Conservation (phyloP, 2,329 filamentous ascomycete species). For the Clonostachys chloroleuca region DNA sequence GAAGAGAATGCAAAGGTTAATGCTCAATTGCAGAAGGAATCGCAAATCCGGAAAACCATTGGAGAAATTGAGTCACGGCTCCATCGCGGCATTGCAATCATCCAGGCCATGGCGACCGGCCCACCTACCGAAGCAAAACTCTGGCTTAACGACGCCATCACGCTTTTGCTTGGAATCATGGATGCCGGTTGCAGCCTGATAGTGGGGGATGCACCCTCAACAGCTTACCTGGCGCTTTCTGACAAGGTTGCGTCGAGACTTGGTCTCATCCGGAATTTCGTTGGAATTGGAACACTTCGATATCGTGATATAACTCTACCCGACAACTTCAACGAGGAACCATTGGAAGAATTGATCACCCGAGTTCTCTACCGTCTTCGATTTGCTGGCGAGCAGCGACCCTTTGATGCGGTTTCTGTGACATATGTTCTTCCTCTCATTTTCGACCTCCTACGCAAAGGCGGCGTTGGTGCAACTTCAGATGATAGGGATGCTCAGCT, state of each 20-base stretch:
- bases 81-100: conserved; percentile 79
- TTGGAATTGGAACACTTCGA: conserved; percentile 83
- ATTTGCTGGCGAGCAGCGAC: conserved; percentile 88
- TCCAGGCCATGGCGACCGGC: conserved; percentile 75
- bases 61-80: conserved; percentile 65
- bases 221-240: conserved; percentile 76
- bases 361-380: conserved; percentile 86
- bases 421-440: conserved; percentile 84
- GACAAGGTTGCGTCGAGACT: conserved; percentile 71
- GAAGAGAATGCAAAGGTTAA: conserved; percentile 91
- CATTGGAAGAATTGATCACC: conserved; percentile 80
- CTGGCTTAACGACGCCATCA: conserved; percentile 84
- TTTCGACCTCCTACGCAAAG: conserved; percentile 71
- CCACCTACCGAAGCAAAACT: conserved; percentile 83
- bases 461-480: conserved; percentile 66
- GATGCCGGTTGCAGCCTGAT: conserved; percentile 78
- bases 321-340: conserved; percentile 69
- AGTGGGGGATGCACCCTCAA: conserved; percentile 73
- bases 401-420: conserved; percentile 82
- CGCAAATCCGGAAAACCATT: conserved; percentile 71
- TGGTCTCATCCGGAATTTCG: conserved; percentile 72
- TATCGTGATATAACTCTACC: conserved; percentile 72
- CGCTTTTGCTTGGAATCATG: conserved; percentile 68
- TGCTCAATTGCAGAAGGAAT: conserved; percentile 83
- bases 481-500: conserved; percentile 90